Percentiles rank a stretch among this genome's conserved stretches.
phyloP scores from a whole-genome alignment of 2,329 filamentous ascomycete genomes.

The Sporothrix luriei region DNA sequence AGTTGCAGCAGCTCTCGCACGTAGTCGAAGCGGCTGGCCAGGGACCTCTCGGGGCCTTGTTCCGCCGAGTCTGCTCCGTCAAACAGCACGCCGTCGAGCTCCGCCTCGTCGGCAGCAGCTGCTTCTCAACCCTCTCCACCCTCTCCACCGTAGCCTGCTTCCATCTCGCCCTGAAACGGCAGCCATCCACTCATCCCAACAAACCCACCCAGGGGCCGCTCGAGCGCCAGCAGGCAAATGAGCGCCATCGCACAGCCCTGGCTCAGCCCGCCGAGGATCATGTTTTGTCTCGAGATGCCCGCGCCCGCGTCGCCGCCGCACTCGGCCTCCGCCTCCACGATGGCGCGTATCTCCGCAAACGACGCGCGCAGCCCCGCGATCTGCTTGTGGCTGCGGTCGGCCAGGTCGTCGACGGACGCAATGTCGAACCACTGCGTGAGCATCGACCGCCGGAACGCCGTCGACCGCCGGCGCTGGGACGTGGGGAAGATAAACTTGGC shows the following conservation, averaged over 20 bases:
- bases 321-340: conserved; percentile 36
- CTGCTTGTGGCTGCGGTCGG: conserved; percentile 48
- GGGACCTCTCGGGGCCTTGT: neutral
- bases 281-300: conserved; percentile 42
- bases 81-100: neutral
- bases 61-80: neutral
- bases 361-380: conserved; percentile 51
- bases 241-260: conserved; percentile 28
- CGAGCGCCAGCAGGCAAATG: conserved; percentile 13
- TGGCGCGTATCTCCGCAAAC: conserved; percentile 41
- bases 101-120: conserved; percentile 34
- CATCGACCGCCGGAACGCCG: conserved; percentile 46
- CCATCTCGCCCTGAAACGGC: conserved; percentile 41
- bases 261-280: conserved; percentile 51
- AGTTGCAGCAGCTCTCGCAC: conserved; percentile 22
- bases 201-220: conserved; percentile 28
- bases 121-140: no score
- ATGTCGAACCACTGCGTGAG: conserved; percentile 58
- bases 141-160: no score
- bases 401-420: conserved; percentile 47
- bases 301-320: neutral
- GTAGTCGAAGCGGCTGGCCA: neutral
- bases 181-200: conserved; percentile 31
- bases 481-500: conserved; percentile 58
- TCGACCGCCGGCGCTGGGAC: conserved; percentile 49